Base-by-base conservation (phyloP, 108 stramenopile species). In the Nitzschia palea region DNA sequence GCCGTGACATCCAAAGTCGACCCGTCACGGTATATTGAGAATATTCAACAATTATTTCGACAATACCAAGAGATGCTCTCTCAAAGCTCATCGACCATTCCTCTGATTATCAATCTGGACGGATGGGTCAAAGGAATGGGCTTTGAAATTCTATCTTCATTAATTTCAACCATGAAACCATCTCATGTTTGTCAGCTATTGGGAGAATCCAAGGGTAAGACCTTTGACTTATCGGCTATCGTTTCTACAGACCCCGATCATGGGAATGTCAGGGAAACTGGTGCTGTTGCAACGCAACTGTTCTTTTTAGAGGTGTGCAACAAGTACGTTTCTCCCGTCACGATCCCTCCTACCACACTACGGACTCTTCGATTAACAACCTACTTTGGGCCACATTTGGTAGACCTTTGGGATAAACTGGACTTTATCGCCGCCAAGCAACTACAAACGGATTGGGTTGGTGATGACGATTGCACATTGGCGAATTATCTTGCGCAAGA, bases 81-180 rank as follows among this genome's bases (percentile, higher is more conserved):
- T 22, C 28, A 33, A 4, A 51, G 40, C 17, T 15, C 35, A 12
- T 31, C 52, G 37, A 25, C 57, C 9, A 52, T 83, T 22, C 93
- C 94, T 23, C 71, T 97, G 9, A 36, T 97, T 36, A 73, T 97
- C 54, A 97, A 97, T 63, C 84, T 91, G n/a, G 96, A 95, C 69
- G 96, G 96, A 47, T 97, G 95, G 94, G 87, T 95, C 22, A 91
- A 94, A 68, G 91, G 92, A 6, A 74, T 97, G 52, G 96, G 96
- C 4, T 81, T 62, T 52, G 80, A 97, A 59, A 81, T 97, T 45
- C 65, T 97, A 35, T 74, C 82, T 17, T 71, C 94, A 10, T 56
- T 97, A 14, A 67, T 95, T 6, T 73, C 79, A 12, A 59, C 43
- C 30, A 31, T 73, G 9, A 65, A 61, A 26, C 90, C 92, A 26